phyloP scores from a whole-genome alignment of 2,329 filamentous ascomycete species.

The Ophiostoma triangulosporum region DNA sequence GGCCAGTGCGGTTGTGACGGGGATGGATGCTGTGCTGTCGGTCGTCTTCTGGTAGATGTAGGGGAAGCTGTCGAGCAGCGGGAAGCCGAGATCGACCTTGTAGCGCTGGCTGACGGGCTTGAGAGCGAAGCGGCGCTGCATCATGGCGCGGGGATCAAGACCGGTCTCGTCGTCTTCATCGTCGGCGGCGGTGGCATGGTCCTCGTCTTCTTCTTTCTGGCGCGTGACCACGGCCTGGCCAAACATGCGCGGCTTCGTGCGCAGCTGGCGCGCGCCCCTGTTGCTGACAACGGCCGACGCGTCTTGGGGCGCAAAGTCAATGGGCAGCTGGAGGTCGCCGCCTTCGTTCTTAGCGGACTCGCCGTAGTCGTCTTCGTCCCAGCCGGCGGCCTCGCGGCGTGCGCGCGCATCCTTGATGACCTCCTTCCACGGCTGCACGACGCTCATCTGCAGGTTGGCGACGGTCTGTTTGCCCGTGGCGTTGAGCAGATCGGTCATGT shows the following conservation, averaged over 20 bases:
- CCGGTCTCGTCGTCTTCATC: neutral
- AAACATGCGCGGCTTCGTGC: conserved; percentile 24
- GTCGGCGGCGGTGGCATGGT: neutral
- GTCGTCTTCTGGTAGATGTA: conserved; percentile 46
- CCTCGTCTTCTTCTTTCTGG: conserved; percentile 10
- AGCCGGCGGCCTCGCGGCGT: conserved; percentile 5
- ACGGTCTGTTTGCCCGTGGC: conserved; percentile 68
- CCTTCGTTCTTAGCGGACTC: conserved; percentile 11
- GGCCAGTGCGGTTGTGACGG: conserved; percentile 48
- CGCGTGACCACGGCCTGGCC: conserved; percentile 27
- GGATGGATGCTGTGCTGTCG: conserved; percentile 25
- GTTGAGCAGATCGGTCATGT: conserved; percentile 55
- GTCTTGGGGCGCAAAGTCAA: conserved; percentile 28
- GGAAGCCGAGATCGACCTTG: conserved; percentile 48
- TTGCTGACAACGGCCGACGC: conserved; percentile 18
- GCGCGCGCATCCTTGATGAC: conserved; percentile 3
- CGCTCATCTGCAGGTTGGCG: conserved; percentile 57
- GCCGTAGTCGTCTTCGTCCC: conserved; percentile 17
- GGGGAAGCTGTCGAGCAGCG: conserved; percentile 74
- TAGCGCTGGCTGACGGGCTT: conserved; percentile 22
- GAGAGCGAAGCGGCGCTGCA: conserved; percentile 16
- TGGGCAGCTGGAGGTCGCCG: conserved; percentile 21
- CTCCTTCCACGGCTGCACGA: conserved; percentile 26
- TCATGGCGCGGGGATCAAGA: conserved; percentile 12
- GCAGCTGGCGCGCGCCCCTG: conserved; percentile 9